phyloP scores from a whole-genome alignment of 176 grass and related monocot species.

The Poa pratensis region DNA sequence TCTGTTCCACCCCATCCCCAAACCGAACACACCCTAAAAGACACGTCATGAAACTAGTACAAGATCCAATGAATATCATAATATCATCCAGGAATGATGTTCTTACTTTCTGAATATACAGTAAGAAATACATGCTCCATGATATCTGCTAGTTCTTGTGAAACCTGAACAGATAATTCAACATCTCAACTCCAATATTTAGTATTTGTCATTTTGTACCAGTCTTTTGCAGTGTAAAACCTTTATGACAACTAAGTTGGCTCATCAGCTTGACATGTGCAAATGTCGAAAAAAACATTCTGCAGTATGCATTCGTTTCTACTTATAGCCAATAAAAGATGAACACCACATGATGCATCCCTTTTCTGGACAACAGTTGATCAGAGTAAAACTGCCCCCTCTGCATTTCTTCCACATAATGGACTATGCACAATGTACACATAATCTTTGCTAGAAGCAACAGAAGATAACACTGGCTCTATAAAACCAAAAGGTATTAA shows the following conservation, averaged over 20 bases:
- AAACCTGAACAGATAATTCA: not conserved
- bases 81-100: not conserved
- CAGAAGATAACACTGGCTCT: not conserved
- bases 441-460: not conserved
- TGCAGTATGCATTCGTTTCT: not conserved
- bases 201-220: no score
- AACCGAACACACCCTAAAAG: no score
- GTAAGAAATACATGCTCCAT: conserved; percentile 8
- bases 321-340: not conserved
- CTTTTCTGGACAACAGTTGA: not conserved
- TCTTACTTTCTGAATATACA: not conserved
- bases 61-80: not conserved
- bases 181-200: no score
- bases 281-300: not conserved
- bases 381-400: not conserved
- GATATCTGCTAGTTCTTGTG: not conserved
- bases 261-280: not conserved
- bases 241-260: not conserved
- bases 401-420: not conserved
- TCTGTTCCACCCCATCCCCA: no score
- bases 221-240: not conserved
- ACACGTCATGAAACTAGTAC: no score
- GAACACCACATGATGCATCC: not conserved
- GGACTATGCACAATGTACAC: not conserved
- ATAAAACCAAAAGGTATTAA: not conserved